phyloP scores from a whole-genome alignment of 306 rosid species.

The Macrotyloma uniflorum region DNA sequence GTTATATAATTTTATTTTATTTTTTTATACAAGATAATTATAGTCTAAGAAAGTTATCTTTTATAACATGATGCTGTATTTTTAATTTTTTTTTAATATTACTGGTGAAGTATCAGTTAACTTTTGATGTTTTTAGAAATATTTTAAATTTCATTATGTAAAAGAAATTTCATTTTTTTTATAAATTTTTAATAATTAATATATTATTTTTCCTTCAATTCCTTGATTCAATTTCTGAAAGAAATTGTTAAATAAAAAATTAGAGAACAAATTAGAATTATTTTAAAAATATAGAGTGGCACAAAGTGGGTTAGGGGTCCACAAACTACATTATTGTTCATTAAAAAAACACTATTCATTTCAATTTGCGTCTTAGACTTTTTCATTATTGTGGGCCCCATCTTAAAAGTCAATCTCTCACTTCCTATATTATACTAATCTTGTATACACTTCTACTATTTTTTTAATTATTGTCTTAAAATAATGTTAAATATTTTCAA shows the following conservation, averaged over 20 bases:
- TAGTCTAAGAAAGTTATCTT: no score
- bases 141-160: no score
- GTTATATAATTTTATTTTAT: no score
- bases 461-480: neutral
- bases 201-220: no score
- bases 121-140: no score
- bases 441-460: neutral
- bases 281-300: neutral
- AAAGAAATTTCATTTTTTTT: no score
- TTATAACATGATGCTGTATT: no score
- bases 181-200: no score
- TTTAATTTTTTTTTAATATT: no score
- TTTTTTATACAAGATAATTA: no score
- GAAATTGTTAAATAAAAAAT: neutral
- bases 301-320: conserved; percentile 9
- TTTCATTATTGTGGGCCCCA: conserved; percentile 5
- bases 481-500: neutral
- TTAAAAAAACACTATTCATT: conserved; percentile 1
- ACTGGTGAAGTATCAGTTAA: no score
- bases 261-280: neutral
- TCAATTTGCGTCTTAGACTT: neutral
- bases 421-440: neutral
- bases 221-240: no score
- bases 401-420: conserved; percentile 32
- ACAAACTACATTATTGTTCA: conserved; percentile 34